Evolutionary conservation across 148 eudicot genomes (phyloP).

Genomic region (Limonium bicolor): DNA sequence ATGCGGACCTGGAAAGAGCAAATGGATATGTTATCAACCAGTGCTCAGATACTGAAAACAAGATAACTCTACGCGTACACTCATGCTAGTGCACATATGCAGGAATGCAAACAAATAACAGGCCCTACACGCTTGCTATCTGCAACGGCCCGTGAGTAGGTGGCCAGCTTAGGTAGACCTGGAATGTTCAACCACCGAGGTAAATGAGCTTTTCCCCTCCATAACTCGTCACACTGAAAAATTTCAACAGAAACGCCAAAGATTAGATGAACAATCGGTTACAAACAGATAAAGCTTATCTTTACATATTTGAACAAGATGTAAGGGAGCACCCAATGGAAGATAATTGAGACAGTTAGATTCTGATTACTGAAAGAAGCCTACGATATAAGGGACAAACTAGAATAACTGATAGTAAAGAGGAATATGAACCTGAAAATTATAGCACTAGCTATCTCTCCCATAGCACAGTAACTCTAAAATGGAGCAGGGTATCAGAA

Average conservation of each 20-base stretch:
- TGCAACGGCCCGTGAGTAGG: conserved; percentile 40
- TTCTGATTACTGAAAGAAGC: no score
- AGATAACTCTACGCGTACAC: no score
- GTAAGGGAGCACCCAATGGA: no score
- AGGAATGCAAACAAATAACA: conserved; percentile 1
- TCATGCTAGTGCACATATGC: neutral
- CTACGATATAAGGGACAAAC: no score
- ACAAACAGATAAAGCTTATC: neutral
- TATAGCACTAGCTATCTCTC: no score
- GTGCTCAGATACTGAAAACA: neutral
- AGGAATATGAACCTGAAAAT: no score
- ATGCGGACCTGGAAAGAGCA: conserved; percentile 38
- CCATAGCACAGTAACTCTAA: no score
- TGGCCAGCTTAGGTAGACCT: conserved; percentile 48
- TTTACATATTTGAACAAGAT: no score
- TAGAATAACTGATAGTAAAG: no score
- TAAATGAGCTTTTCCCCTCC: conserved; percentile 80
- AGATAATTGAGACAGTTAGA: no score
- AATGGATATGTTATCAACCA: neutral
- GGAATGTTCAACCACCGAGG: conserved; percentile 41
- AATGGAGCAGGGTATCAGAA: neutral
- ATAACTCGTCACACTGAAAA: conserved; percentile 58
- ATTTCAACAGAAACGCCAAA: no score
- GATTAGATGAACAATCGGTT: no score
- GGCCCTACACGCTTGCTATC: conserved; percentile 70